phyloP scores from a whole-genome alignment of 1,284 basidiomycete genomes.

The Ceratorhiza oryzae-sativae region DNA sequence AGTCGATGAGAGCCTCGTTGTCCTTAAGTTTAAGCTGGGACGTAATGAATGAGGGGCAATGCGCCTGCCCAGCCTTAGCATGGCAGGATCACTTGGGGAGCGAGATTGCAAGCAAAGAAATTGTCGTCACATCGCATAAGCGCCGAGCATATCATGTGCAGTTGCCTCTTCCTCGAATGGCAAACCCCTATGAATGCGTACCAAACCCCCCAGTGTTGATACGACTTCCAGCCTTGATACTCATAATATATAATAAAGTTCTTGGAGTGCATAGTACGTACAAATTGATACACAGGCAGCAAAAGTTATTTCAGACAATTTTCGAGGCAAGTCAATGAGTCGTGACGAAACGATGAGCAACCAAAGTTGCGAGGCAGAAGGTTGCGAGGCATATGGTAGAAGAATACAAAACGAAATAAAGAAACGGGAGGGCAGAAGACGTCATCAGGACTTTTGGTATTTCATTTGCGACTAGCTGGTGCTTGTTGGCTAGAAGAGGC shows the following conservation, averaged over 20 bases:
- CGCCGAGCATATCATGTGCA: not conserved
- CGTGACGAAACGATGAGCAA: no score
- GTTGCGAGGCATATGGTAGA: no score
- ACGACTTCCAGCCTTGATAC: no score
- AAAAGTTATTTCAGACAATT: slow-evolving; percentile 13
- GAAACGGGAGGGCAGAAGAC: not conserved
- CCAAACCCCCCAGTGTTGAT: no score
- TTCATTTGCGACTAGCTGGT: not conserved
- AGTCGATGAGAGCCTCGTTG: not conserved
- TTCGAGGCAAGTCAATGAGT: not conserved
- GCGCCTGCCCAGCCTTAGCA: slow-evolving; percentile 25
- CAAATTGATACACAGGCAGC: slow-evolving; percentile 25
- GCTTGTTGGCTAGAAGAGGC: slow-evolving; percentile 24
- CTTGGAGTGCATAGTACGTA: slow-evolving; percentile 20
- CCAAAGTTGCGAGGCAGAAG: no score
- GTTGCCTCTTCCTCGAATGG: not conserved
- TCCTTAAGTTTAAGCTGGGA: not conserved
- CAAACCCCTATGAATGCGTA: no score
- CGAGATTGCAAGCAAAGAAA: not conserved
- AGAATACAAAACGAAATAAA: not conserved
- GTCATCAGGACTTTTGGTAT: not conserved
- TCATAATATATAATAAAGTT: slow-evolving; percentile 8
- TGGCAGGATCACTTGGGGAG: slow-evolving; percentile 6
- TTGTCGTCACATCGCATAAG: not conserved
- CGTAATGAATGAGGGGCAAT: slow-evolving; percentile 9